Percentiles rank a stretch among this genome's conserved stretches.
Conservation (phyloP, 805 yeast species). For the Saturnispora zaruensis region DNA sequence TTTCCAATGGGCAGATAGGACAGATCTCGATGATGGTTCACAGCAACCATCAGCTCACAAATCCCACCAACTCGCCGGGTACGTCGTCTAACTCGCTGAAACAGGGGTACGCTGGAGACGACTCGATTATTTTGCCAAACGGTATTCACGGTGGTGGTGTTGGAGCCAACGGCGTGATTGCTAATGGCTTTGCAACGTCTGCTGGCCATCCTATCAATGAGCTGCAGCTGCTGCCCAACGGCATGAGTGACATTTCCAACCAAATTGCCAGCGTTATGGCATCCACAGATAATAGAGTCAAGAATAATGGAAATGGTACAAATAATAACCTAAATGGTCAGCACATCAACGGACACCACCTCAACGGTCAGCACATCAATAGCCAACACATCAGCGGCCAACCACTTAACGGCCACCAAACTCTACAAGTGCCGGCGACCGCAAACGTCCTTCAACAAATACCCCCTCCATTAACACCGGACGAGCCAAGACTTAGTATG, state of each 20-base stretch:
- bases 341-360: neutral
- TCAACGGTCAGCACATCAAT: neutral
- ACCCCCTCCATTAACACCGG: conserved; percentile 9
- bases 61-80: conserved; percentile 5
- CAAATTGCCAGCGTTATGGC: neutral
- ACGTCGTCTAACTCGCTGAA: neutral
- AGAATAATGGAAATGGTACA: neutral
- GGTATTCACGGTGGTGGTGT: conserved; percentile 5
- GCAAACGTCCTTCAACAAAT: neutral
- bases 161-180: neutral
- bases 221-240: conserved; percentile 3
- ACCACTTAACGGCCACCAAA: neutral
- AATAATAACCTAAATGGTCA: neutral
- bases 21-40: conserved; percentile 40
- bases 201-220: neutral
- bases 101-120: neutral
- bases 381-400: neutral
- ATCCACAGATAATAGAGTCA: neutral
- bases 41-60: neutral
- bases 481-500: conserved; percentile 16
- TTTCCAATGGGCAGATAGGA: conserved; percentile 79
- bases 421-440: neutral
- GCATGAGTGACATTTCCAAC: neutral
- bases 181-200: neutral
- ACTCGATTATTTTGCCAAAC: neutral